A percentile compares a stretch with the other conserved stretches of the same genome.
phyloP scores from a whole-genome alignment of 2,329 filamentous ascomycete genomes.

The Penicillium sp. region DNA sequence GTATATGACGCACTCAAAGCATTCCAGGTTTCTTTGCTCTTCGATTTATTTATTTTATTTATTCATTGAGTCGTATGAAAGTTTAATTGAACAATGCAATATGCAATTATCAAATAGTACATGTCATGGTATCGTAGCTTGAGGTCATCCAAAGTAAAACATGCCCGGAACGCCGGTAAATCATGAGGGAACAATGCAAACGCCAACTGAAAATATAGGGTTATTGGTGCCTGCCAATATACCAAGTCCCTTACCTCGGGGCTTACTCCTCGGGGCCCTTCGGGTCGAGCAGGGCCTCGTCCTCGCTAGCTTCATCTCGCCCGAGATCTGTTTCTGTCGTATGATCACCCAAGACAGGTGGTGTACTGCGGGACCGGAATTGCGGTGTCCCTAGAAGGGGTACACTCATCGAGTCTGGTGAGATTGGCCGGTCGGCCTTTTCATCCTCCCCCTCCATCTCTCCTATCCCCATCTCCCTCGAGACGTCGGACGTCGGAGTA shows the following conservation, averaged over 20 bases:
- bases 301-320: conserved; percentile 5
- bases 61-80: neutral
- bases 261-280: conserved; percentile 1
- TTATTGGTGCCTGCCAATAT: conserved; percentile 4
- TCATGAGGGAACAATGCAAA: conserved; percentile 2
- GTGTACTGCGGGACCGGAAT: conserved; percentile 31
- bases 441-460: conserved; percentile 19
- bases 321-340: conserved; percentile 7
- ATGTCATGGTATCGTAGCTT: conserved; percentile 6
- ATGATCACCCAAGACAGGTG: conserved; percentile 25
- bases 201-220: neutral
- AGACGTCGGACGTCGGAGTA: conserved; percentile 34
- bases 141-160: conserved; percentile 3
- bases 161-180: conserved; percentile 6
- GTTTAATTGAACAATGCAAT: conserved; percentile 4
- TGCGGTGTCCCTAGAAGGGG: conserved; percentile 22
- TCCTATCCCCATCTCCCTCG: conserved; percentile 17
- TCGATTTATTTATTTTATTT: neutral
- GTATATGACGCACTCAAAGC: conserved; percentile 3
- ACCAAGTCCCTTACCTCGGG: neutral
- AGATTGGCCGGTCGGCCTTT: conserved; percentile 13
- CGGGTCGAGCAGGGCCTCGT: neutral
- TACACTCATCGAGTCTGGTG: conserved; percentile 18
- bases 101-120: conserved; percentile 5
- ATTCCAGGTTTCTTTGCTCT: conserved; percentile 1